Percentiles rank a stretch among this genome's conserved stretches.
Conservation (phyloP, 2,329 filamentous ascomycete genomes). For the Aspergillus caelatus region DNA sequence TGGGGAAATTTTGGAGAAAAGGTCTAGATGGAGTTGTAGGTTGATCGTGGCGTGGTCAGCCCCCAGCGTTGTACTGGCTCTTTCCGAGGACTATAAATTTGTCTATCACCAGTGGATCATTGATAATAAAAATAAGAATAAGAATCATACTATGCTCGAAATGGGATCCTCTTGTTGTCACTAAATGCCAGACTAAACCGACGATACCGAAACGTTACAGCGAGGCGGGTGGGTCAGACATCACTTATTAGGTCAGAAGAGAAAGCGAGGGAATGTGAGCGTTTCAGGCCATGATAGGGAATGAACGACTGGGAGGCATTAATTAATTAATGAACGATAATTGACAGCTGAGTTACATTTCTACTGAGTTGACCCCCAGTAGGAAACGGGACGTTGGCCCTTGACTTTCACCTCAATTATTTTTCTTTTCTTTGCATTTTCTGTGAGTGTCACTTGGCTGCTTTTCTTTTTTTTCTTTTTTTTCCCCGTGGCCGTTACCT, state of each 20-base stretch:
- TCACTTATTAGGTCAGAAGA: background rate
- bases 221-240: slow-evolving; percentile 2
- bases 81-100: background rate
- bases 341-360: background rate
- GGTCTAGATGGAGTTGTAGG: slow-evolving; percentile 1
- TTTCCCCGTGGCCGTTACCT: background rate
- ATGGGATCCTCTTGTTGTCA: background rate
- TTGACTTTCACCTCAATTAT: background rate
- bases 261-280: background rate
- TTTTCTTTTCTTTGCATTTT: background rate
- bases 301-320: background rate
- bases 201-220: slow-evolving; percentile 1
- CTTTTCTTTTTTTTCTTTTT: background rate
- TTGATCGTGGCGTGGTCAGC: background rate
- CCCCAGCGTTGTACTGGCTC: background rate
- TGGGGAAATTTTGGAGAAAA: background rate
- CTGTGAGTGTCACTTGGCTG: background rate
- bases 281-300: background rate
- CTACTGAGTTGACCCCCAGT: background rate
- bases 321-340: too few species aligned
- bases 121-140: slow-evolving; percentile 8
- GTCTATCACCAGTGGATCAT: slow-evolving; percentile 1
- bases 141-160: slow-evolving; percentile 4
- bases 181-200: background rate
- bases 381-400: background rate